Conservation (phyloP, 2,329 filamentous ascomycete genomes). For the Berkeleyomyces rouxiae region DNA sequence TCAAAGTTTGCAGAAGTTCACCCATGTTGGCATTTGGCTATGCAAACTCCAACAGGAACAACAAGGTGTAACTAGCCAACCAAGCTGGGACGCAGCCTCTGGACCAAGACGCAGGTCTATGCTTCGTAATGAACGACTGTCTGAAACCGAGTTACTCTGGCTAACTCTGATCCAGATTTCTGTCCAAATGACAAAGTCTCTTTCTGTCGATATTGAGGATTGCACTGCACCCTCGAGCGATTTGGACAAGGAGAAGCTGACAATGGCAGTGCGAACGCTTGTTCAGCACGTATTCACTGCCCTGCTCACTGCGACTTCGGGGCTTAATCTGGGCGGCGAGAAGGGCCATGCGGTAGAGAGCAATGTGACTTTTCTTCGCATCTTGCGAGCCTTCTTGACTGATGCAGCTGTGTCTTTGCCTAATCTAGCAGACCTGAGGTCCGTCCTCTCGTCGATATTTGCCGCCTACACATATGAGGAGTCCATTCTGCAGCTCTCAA, state of each 20-base stretch:
- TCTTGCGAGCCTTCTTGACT: slow-evolving; percentile 75
- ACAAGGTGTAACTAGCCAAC: neutral
- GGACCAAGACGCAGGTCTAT: neutral
- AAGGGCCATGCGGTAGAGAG: slow-evolving; percentile 21
- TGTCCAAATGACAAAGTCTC: slow-evolving; percentile 35
- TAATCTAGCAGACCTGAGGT: slow-evolving; percentile 70
- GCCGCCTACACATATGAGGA: slow-evolving; percentile 91
- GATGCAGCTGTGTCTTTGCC: slow-evolving; percentile 69
- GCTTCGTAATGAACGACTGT: slow-evolving; percentile 26
- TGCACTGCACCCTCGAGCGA: slow-evolving; percentile 12
- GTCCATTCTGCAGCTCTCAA: slow-evolving; percentile 70
- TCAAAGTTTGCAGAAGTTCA: slow-evolving; percentile 70
- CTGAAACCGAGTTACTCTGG: slow-evolving; percentile 41
- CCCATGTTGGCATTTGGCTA: slow-evolving; percentile 86
- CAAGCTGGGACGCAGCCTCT: neutral
- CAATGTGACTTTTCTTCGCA: slow-evolving; percentile 68
- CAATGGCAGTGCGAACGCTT: slow-evolving; percentile 52
- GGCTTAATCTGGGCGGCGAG: slow-evolving; percentile 15
- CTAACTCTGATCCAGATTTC: slow-evolving; percentile 42
- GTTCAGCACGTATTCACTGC: slow-evolving; percentile 88
- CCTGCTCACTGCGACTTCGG: slow-evolving; percentile 52
- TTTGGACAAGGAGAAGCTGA: slow-evolving; percentile 43
- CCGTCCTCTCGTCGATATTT: slow-evolving; percentile 77
- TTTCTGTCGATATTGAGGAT: slow-evolving; percentile 15
- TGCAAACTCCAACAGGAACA: slow-evolving; percentile 57